Percentiles rank a stretch among this genome's conserved stretches.
phyloP scores from a whole-genome alignment of 768 basidiomycete species.

The Scleroderma bovista region DNA sequence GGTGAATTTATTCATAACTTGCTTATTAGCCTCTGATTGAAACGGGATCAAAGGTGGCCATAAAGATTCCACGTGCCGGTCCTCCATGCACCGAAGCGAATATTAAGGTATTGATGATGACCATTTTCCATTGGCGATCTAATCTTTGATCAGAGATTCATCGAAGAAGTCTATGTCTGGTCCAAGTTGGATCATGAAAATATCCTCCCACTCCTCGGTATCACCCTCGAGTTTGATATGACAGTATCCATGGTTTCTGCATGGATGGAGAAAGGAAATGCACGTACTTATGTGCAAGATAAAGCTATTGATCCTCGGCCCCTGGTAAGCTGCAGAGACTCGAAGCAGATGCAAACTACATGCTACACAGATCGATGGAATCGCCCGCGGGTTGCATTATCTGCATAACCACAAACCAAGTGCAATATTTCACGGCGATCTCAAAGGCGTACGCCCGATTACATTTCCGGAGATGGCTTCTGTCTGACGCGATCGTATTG shows the following conservation, averaged over 20 bases:
- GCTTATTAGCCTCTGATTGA: too few relatives aligned
- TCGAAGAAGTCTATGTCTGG: neutral
- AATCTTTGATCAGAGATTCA: neutral
- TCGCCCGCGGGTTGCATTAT: conserved; percentile 32
- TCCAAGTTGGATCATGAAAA: neutral
- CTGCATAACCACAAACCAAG: conserved; percentile 28
- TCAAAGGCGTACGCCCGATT: neutral
- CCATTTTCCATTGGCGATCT: neutral
- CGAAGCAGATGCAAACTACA: too few relatives aligned
- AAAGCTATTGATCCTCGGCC: neutral
- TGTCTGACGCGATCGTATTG: too few relatives aligned
- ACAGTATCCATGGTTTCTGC: neutral
- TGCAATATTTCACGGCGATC: conserved; percentile 22
- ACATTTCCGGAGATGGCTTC: too few relatives aligned
- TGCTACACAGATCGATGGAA: conserved; percentile 26
- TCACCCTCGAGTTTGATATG: neutral
- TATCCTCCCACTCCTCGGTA: neutral
- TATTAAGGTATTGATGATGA: neutral
- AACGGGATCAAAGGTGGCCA: neutral
- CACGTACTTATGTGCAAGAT: neutral
- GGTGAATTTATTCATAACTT: too few relatives aligned
- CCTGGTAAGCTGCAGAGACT: neutral
- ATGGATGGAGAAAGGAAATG: neutral
- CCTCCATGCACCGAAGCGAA: neutral
- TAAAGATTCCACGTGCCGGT: neutral